Evolutionary conservation across 768 basidiomycete species (phyloP), one percentile per base, ranked within the genome.

Genomic region (Tylopilus sp.): DNA sequence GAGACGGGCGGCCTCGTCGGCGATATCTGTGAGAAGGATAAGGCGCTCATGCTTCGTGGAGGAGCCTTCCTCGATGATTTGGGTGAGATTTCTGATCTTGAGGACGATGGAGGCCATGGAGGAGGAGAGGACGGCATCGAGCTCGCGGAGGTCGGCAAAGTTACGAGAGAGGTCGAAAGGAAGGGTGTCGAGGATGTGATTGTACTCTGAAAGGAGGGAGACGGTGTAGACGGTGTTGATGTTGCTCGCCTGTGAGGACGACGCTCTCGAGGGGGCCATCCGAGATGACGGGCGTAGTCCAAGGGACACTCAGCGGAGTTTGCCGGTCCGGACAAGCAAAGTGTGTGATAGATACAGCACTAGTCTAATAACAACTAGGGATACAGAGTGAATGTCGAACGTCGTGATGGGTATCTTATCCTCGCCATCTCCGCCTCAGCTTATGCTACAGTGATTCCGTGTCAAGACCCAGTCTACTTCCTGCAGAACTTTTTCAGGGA

Each of bases 101-200:
- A 77, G 60, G 51, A 88, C 92, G 65, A 99, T 87, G 58, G 80
- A 76, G 57, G 82, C 68, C 71, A 95, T 88, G 55, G 91, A 91
- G 40, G 88, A 77, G 59, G 93, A 94, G 59, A 99, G 81, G 52
- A 99, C 97, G 51, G 95, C 97, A 70, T 98, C 97, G 72, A 99
- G 89, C 73, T 99, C 97, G 57, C 94, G 90, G 48, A 99, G 83
- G 78, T 99, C 97, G 11, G 88, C 91, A 69, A 97, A 91, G 70
- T 85, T 86, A 69, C 91, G 85, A 12, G 95, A 95, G 70, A 99
- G 85, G 71, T 97, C 93, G 56, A 89, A 79, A 52, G 95, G 95
- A 50, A 98, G 82, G 20, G 93, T 81, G 74, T 97, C 95, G 69
- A 98, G 86, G 23, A 88, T 85, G 70, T 98, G 93, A 15, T 85